phyloP scores from a whole-genome alignment of 2,329 filamentous ascomycete genomes.

The Sarocladiaceae sp. region DNA sequence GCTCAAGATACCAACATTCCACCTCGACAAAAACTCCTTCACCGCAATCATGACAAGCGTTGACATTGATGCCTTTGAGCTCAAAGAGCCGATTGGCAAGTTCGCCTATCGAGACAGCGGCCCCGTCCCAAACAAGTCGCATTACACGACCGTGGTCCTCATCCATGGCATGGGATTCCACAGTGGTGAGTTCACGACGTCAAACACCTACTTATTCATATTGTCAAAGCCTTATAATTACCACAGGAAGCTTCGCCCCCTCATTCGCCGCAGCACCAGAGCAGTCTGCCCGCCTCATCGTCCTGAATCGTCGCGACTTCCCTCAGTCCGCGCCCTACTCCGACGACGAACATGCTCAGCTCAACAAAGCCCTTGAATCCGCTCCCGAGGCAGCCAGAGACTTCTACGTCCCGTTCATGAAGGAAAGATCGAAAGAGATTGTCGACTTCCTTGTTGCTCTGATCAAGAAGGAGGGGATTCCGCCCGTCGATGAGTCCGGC shows the following conservation, averaged over 20 bases:
- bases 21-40: no score
- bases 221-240: background rate
- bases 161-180: background rate
- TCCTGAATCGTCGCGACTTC: background rate
- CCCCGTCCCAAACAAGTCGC: background rate
- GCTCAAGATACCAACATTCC: no score
- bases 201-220: background rate
- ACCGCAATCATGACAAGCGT: background rate
- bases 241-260: background rate
- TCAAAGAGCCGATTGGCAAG: background rate
- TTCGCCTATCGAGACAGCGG: background rate
- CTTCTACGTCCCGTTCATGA: background rate
- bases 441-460: background rate
- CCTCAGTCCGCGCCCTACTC: background rate
- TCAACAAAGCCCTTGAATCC: background rate
- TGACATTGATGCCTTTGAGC: background rate
- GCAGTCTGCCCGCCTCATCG: background rate
- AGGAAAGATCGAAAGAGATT: background rate
- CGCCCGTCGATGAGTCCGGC: background rate
- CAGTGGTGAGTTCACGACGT: background rate
- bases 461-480: background rate
- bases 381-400: background rate
- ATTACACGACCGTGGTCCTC: background rate
- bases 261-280: background rate
- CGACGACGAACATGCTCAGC: background rate